Base-by-base conservation (phyloP, 2,329 filamentous ascomycete species). In the Ascochyta rabiei region DNA sequence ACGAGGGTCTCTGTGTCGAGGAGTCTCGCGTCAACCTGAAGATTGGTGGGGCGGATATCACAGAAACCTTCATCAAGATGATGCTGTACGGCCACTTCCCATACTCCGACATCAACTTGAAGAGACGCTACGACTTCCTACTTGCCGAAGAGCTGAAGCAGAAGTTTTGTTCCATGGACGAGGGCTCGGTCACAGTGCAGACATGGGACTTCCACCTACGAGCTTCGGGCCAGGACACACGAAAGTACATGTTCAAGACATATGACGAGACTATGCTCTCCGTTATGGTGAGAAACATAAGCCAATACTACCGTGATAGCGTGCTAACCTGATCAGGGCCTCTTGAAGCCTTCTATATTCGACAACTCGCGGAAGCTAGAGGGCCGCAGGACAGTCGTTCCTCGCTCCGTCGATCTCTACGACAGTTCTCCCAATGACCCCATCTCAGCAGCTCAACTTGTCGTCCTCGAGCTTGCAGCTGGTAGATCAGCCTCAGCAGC, bases 231-330 rank as follows among this genome's bases (percentile, higher is more conserved):
- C 88, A 96, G 71, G 89, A 95, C 46, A 99, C 95, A 1, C 85
- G 88, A 60, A 97, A 96, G 76, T 98, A 96, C 76, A 86, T 87
- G 35, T 98, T 97, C 82, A 98, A 98, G 80, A 93, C 90, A 0
- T 99, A 98, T 69, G 95, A 99, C 64, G 95, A 98, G 75, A 89
- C 96, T 19, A 90, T 96, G 64, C 82, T 99, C n/a, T 89, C 95
- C 0, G 89, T 93, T 1, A 91, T 96, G 88, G 79, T 81, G 69
- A 67, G 77, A 62, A 2, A 39, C 1, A 12, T 39, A 7, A 21
- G 6, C 8, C 2, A 4, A 10, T 6, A 8, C 13, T 8, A 26
- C 34, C 10, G 12, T 1, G 6, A 1, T 13, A 19, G 19, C 15
- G 19, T 35, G 42, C 63, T 70, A 47, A 69, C 21, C 10, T 16